Evolutionary conservation across 805 yeast genomes (phyloP), one percentile per base, ranked within the genome.

Genomic region (Naumovozyma dairenensis): DNA sequence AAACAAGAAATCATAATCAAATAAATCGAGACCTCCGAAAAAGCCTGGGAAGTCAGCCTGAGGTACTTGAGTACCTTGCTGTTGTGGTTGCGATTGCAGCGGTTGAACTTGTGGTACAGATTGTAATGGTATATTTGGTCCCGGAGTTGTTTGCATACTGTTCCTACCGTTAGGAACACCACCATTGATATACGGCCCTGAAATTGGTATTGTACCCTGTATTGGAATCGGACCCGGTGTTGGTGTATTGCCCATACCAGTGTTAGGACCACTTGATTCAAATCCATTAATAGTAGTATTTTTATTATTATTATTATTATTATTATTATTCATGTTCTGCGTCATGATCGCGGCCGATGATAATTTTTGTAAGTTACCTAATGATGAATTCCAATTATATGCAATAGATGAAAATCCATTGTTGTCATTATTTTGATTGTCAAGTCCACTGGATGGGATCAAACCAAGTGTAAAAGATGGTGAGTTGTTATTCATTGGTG

Each of bases 1-100:
- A 27, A 51, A 48, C 16, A 49, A 33, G 30, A 51, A 49, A 31
- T 51, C 56, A 36, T 52, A 53, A 32, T 53, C 56, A 32, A 54
- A 53, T 14, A 53, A 33, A 32, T 53, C 57, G 12, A 53, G 38
- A 1, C 55, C 52, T 6, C 54, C 57, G 32, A 50, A 46, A 9
- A 45, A 36, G 4, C 45, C 51, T 9, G 55, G 42, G 24, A 44
- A 42, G 14, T 42, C 47, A 10, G 35, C 31, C 5, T 24, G 26
- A 10, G n/a, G 5, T 24, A 12, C 26, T 6, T 24, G 8, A 8
- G 26, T 24, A 10, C 22, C 22, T 7, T 7, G 9, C n/a, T n/a
- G n/a, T n/a, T n/a, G n/a, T n/a, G n/a, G n/a, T n/a, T n/a, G n/a
- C n/a, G n/a, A n/a, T n/a, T n/a, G n/a, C n/a, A n/a, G n/a, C n/a